Base-by-base conservation (phyloP, 1,284 basidiomycete species). In the Trichosporon faecale region DNA sequence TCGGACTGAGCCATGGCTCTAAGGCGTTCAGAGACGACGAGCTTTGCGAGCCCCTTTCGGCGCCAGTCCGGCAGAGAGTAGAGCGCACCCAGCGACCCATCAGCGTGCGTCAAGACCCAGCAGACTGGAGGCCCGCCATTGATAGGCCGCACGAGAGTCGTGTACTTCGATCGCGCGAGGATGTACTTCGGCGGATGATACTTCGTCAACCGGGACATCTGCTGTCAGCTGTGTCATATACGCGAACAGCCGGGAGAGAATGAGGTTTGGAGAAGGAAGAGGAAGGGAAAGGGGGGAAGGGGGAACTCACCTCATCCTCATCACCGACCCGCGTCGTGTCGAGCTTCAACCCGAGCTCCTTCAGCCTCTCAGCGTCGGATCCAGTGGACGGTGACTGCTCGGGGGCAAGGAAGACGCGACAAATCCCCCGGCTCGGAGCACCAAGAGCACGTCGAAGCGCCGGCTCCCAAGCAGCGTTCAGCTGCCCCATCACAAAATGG, bases 21-120 rank as follows among this genome's bases (percentile, higher is more conserved):
- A 11, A 79, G 63, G 5, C 73, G 70, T 14, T 71, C 65, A 0
- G 68, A 52, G 1, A 76, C 71, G 9, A 79, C 70, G 64, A 67
- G 67, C 31, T 69, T 70, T 1, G 77, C 78, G 3, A 78, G 71
- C 0, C 78, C 78, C 16, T 70, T 64, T 9, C 77, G 60, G 0
- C 78, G 70, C 64, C 74, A 70, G 8, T 44, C 64, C 0, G 76
- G 71, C 23, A 72, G 37, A 14, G 74, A 75, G 66, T 73, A 75
- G 4, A 79, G 73, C 12, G 77, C 74, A 12, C 76, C 78, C 2
- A 73, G 66, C 11, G 73, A 70, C 2, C 73, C 74, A 61, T 77
- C 76, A 3, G 72, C 65, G 57, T 76, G 74, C 0, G 74, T 76
- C 29, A 77, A 31, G 18, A 79, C 70, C 72, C 74, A 76, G 12